A percentile compares a stretch with the other conserved stretches of the same genome.
These are phyloP conservation scores for Schrenkiella parvula DNA, from an alignment of 345 rosid genomes.

Conservation along the genomic window DNA sequence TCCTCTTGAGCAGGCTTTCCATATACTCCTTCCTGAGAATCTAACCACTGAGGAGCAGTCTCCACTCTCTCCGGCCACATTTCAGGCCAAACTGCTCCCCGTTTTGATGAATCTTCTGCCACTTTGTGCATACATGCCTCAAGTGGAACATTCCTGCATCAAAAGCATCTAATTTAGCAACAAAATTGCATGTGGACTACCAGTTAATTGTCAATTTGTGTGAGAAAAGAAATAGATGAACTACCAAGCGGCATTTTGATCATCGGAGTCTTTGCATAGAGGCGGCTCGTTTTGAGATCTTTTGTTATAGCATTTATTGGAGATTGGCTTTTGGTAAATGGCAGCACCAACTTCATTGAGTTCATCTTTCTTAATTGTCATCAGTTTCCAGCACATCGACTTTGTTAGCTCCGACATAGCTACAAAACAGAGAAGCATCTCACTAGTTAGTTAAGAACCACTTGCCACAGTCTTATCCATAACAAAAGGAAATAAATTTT, in stretches of 20 bases:
- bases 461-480: background rate
- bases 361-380: slow-evolving; percentile 50
- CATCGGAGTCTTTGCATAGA: slow-evolving; percentile 53
- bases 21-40: slow-evolving; percentile 59
- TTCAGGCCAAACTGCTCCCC: slow-evolving; percentile 61
- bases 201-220: background rate
- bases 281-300: slow-evolving; percentile 59
- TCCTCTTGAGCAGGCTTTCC: slow-evolving; percentile 52
- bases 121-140: slow-evolving; percentile 63
- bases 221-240: slow-evolving; percentile 2
- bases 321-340: slow-evolving; percentile 73
- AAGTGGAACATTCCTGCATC: slow-evolving; percentile 74
- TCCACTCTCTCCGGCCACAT: slow-evolving; percentile 78
- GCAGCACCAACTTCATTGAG: slow-evolving; percentile 69
- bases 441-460: background rate
- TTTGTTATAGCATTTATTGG: slow-evolving; percentile 63
- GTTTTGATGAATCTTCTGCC: slow-evolving; percentile 45
- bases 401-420: slow-evolving; percentile 69
- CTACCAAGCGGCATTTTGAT: slow-evolving; percentile 59
- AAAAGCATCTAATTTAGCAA: background rate
- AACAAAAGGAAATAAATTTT: background rate
- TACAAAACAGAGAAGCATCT: slow-evolving; percentile 34
- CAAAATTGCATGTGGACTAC: background rate
- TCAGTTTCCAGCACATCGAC: slow-evolving; percentile 82
- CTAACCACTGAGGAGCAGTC: slow-evolving; percentile 71